A percentile compares a stretch with the other conserved stretches of the same genome.
phyloP scores from a whole-genome alignment of 345 rosid genomes.

The Boechera divaricarpa region DNA sequence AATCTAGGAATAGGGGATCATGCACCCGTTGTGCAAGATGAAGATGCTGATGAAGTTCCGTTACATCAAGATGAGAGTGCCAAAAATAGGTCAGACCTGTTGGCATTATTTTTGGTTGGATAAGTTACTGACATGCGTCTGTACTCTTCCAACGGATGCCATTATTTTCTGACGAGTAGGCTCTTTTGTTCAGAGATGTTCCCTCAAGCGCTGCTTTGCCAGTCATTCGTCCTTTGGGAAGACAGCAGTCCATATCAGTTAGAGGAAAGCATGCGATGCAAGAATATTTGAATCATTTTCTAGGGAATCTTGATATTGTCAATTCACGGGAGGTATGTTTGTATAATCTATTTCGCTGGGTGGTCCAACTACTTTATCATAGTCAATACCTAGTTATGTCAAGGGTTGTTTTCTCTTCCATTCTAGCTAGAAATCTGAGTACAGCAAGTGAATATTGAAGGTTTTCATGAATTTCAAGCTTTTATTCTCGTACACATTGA shows the following conservation, averaged over 20 bases:
- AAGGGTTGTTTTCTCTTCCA: conserved; percentile 28
- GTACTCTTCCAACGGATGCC: conserved; percentile 10
- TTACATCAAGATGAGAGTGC: conserved; percentile 77
- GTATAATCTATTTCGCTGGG: conserved; percentile 8
- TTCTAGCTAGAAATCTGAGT: conserved; percentile 29
- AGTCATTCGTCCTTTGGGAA: conserved; percentile 89
- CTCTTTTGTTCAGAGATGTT: conserved; percentile 82
- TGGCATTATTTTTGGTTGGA: conserved; percentile 16
- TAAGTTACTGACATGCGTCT: conserved; percentile 18
- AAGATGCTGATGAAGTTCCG: conserved; percentile 76
- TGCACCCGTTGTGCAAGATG: conserved; percentile 69
- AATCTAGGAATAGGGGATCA: conserved; percentile 99
- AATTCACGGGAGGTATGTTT: conserved; percentile 89
- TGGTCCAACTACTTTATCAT: conserved; percentile 21
- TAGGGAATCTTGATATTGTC: conserved; percentile 93
- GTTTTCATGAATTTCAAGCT: conserved; percentile 16
- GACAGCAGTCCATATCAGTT: conserved; percentile 90
- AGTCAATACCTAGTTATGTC: conserved; percentile 33
- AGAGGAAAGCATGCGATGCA: conserved; percentile 98
- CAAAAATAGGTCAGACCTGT: conserved; percentile 70
- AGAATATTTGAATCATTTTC: conserved; percentile 85
- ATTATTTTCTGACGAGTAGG: conserved; percentile 32
- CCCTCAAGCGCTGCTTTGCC: conserved; percentile 98
- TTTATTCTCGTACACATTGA: conserved; percentile 13
- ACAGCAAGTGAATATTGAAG: conserved; percentile 17